These are phyloP conservation scores for Penicillium hesseltinei DNA, from an alignment of 2,329 filamentous ascomycete genomes.

Conservation along the genomic window DNA sequence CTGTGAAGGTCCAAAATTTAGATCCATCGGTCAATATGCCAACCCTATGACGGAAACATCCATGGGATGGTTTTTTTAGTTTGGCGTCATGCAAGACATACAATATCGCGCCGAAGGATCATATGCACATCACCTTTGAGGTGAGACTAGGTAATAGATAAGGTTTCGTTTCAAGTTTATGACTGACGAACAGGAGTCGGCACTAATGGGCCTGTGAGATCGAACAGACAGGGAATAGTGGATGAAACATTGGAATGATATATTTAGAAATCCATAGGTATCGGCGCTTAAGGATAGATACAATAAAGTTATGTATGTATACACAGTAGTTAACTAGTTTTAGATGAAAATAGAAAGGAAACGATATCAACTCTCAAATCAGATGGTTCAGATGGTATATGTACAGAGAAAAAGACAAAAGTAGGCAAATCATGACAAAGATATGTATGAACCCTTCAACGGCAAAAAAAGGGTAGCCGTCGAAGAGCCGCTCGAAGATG, in stretches of 20 bases:
- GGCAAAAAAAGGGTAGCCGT: constrained; percentile 5
- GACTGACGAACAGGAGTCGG: background rate
- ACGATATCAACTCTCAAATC: constrained; percentile 20
- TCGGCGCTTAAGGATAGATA: background rate
- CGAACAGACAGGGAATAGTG: background rate
- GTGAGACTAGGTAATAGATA: background rate
- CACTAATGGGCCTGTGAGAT: background rate
- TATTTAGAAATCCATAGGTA: background rate
- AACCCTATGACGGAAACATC: background rate
- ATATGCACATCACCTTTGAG: background rate
- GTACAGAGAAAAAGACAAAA: constrained; percentile 25
- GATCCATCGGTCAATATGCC: background rate
- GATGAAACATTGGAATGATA: no score
- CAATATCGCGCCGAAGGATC: background rate
- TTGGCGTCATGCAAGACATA: background rate
- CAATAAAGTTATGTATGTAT: background rate
- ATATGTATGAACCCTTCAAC: constrained; percentile 17
- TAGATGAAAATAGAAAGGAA: constrained; percentile 4
- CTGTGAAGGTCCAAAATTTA: background rate
- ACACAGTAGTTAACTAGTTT: background rate
- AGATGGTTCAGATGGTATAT: constrained; percentile 26
- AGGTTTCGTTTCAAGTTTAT: background rate
- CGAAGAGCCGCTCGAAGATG: constrained; percentile 8
- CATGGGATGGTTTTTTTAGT: background rate
- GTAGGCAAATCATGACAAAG: constrained; percentile 16